Evolutionary conservation across 2,329 filamentous ascomycete species (phyloP).

Genomic region (Epicoccum sorghinum): DNA sequence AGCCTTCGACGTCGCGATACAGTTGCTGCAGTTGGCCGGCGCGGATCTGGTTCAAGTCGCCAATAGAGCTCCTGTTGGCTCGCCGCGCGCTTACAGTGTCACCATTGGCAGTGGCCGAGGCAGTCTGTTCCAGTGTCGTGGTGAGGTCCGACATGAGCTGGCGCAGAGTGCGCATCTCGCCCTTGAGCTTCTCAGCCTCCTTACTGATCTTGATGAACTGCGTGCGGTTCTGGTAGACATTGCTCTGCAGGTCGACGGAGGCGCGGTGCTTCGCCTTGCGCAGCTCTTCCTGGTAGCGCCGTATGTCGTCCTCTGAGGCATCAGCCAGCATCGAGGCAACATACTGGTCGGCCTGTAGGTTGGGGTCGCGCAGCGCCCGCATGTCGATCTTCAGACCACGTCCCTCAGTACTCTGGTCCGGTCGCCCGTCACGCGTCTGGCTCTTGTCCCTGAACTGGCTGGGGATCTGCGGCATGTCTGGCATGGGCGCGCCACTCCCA

Average conservation of each 20-base stretch:
- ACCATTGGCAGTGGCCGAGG: constrained; percentile 47
- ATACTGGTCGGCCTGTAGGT: constrained; percentile 79
- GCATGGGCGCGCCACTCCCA: constrained; percentile 67
- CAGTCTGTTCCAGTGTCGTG: constrained; percentile 54
- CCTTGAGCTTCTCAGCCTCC: constrained; percentile 96
- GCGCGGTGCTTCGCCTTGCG: constrained; percentile 79
- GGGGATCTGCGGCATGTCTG: constrained; percentile 63
- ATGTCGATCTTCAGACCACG: constrained; percentile 73
- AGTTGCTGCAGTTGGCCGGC: constrained; percentile 75
- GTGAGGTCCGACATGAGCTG: constrained; percentile 92
- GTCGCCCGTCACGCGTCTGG: constrained; percentile 52
- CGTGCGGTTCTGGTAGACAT: constrained; percentile 93
- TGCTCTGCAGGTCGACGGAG: constrained; percentile 86
- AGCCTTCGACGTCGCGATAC: constrained; percentile 97
- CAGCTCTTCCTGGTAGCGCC: constrained; percentile 77
- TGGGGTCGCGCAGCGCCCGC: constrained; percentile 79
- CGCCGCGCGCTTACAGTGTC: constrained; percentile 54
- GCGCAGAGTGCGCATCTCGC: constrained; percentile 89
- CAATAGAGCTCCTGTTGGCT: constrained; percentile 85
- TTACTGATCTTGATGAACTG: constrained; percentile 99
- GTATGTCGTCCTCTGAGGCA: constrained; percentile 85
- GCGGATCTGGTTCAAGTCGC: constrained; percentile 72
- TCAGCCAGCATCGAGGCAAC: constrained; percentile 77
- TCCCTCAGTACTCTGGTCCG: constrained; percentile 56
- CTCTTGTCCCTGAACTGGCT: constrained; percentile 63